Base-by-base conservation (phyloP, 257 asterid species). In the Gentiana dahurica region DNA sequence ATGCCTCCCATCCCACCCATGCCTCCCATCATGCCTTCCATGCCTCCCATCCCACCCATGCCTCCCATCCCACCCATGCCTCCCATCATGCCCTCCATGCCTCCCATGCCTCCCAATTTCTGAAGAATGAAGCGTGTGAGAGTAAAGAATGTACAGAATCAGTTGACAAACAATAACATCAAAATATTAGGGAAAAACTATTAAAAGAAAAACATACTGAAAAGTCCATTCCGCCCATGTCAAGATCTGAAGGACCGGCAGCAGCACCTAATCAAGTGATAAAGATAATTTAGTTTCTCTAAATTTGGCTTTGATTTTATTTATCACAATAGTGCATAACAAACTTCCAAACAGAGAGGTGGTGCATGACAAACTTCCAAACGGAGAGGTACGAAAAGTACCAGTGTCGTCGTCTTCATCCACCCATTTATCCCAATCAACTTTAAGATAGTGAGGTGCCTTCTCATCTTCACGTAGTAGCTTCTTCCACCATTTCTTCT, bases 371-470 rank as follows among this genome's bases (percentile, higher is more conserved):
- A 50, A 64, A 56, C 37, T 4, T 9, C 3, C 34, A 35, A 35
- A n/a, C 9, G 33, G 32, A 43, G n/a, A 43, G 12, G 13, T 10
- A 51, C 9, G 5, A 8, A 53, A 54, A 32, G 8, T 71, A 74
- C 86, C 94, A 63, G 83, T 61, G 48, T 81, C 85, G 39, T 86
- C 97, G 71, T 89, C 97, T 75, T 89, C 97, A 62, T 89, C 97
- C 11, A 73, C 97, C 97, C 97, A 89, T 65, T 81, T 89, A 66
- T 89, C 97, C 97, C 97, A 89, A 63, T 89, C 97, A 59, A 86
- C 94, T 77, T 86, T 89, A 60, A 89, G 77, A 34, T 83, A 79
- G 71, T 83, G 94, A 15, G 97, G 97, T 12, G 85, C 9, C 83
- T 86, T 89, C 9, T 58, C 94, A 53, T 71, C 78, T 64, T 87